A percentile compares a stretch with the other conserved stretches of the same genome.
phyloP scores from a whole-genome alignment of 2,329 filamentous ascomycete species.

The Nemania abortiva region DNA sequence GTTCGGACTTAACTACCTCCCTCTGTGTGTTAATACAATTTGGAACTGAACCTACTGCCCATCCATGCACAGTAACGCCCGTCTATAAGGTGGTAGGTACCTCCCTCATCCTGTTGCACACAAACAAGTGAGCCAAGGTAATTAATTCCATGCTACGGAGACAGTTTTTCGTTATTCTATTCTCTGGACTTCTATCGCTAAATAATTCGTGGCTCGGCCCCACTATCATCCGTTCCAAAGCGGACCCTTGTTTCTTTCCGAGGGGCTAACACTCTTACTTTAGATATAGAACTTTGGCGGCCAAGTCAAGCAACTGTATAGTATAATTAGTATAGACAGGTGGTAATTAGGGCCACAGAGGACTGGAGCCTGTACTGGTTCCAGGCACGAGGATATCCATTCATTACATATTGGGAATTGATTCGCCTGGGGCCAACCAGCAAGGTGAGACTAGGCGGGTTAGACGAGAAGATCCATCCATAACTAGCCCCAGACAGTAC shows the following conservation, averaged over 20 bases:
- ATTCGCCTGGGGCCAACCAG: neutral
- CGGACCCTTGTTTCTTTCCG: constrained; percentile 29
- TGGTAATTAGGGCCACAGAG: constrained; percentile 6
- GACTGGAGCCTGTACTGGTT: neutral
- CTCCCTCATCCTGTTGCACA: neutral
- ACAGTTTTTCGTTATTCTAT: constrained; percentile 23
- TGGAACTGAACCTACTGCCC: neutral
- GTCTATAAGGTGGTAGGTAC: neutral
- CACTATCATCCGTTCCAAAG: constrained; percentile 42
- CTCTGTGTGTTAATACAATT: neutral
- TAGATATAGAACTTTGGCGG: constrained; percentile 1
- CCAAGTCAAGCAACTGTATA: constrained; percentile 5
- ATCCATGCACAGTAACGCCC: too few relatives aligned
- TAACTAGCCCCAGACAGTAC: neutral
- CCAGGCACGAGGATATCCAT: neutral
- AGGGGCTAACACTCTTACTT: constrained; percentile 6
- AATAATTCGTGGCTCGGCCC: constrained; percentile 37
- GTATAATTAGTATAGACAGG: neutral
- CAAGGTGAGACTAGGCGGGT: neutral
- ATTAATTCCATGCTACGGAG: constrained; percentile 3
- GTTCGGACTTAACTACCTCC: too few relatives aligned
- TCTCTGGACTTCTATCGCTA: constrained; percentile 40
- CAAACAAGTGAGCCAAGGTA: constrained; percentile 3
- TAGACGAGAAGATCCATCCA: neutral
- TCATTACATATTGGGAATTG: neutral